Percentiles rank a stretch among this genome's conserved stretches.
Evolutionary conservation across 371 early-diverging fungal species (phyloP).

Genomic region (Rhizopus arrhizus): DNA sequence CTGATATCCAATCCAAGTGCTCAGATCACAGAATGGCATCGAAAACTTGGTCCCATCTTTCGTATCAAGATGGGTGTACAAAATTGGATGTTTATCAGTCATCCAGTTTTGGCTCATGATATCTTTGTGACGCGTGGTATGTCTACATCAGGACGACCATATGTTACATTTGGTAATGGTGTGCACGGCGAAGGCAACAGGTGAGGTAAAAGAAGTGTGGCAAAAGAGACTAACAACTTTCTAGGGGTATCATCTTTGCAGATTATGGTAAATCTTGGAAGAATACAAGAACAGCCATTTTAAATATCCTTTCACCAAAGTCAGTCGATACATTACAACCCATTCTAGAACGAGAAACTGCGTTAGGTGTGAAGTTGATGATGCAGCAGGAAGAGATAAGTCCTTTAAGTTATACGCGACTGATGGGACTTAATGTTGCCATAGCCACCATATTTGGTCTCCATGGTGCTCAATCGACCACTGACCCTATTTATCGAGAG

Average conservation of each 20-base stretch:
- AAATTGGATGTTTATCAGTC: slow-evolving; percentile 25
- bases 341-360: slow-evolving; percentile 10
- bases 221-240: not conserved
- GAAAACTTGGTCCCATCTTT: slow-evolving; percentile 23
- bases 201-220: slow-evolving; percentile 8
- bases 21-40: slow-evolving; percentile 27
- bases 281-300: not conserved
- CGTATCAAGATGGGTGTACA: slow-evolving; percentile 25
- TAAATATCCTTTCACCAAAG: slow-evolving; percentile 8
- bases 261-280: not conserved
- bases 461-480: not conserved
- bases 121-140: slow-evolving; percentile 16
- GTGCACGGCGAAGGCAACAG: slow-evolving; percentile 10
- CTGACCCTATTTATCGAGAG: slow-evolving; percentile 11
- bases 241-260: slow-evolving; percentile 12
- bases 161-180: slow-evolving; percentile 12
- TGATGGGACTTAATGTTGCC: slow-evolving; percentile 8
- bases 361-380: slow-evolving; percentile 1
- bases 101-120: slow-evolving; percentile 23
- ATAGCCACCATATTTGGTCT: slow-evolving; percentile 9
- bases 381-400: slow-evolving; percentile 9
- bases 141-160: slow-evolving; percentile 16
- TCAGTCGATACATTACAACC: not conserved
- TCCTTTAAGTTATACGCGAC: slow-evolving; percentile 11
- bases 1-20: slow-evolving; percentile 10